Base-by-base conservation (phyloP, 306 rosid genomes). In the Lotus japonicus region DNA sequence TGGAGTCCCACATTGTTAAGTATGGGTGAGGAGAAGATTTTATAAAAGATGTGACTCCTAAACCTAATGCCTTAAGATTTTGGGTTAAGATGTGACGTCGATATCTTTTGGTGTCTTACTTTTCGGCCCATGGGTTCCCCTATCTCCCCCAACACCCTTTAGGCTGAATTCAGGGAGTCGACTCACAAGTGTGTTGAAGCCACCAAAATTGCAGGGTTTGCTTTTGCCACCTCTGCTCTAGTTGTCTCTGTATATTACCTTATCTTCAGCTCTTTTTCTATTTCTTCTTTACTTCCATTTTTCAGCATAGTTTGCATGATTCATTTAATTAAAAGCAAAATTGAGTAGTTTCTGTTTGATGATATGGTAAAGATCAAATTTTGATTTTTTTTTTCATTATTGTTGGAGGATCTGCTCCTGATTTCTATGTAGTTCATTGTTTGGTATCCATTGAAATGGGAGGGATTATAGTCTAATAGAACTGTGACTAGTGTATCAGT, bases 181-280 rank as follows among this genome's bases (percentile, higher is more conserved):
- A 78, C 95, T 46, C 71, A 82, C 11, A 95, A 87, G 58, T 90
- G 79, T 73, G 72, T 78, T 9, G 92, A 95, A 3, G 99, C 92
- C 56, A 66, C 96, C 62, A 95, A 95, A 79, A 80, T 95, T 54
- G 97, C 99, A 3, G 97, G 99, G 10, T 82, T 95, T 36, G 96
- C 99, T 48, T 97, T 95, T 66, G 99, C 97, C 56, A 88, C 99
- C 60, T 95, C 99, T 58, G 97, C 99, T 64, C 96, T 95, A 28
- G 87, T 95, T 67, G 97, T 95, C 65, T 90, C 99, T 74, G 99
- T 95, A 86, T 51, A 87, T 70, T 66, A 4, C 19, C 58, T 33
- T 66, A 4, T 15, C 59, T 23, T 42, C 0, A n/a, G 2, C 71
- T 35, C 54, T 38, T 5, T 5, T 31, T 55, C 48, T 21, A 9